Conservation (phyloP, 208 protist genomes). For the Leishmania aethiopica region DNA sequence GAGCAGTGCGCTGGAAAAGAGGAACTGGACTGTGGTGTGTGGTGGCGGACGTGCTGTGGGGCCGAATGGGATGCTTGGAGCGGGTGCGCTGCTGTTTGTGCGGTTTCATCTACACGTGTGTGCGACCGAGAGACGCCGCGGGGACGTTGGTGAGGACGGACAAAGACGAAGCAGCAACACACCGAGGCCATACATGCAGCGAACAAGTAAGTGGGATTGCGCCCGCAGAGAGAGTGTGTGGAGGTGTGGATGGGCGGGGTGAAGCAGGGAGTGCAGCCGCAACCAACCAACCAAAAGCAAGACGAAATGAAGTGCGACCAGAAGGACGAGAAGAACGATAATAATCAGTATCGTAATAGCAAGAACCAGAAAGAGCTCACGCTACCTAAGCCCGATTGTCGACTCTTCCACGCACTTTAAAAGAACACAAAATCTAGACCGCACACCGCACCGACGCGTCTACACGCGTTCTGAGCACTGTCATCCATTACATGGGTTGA, state of each 20-base stretch:
- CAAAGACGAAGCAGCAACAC: not conserved
- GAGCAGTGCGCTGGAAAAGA: conserved; percentile 6
- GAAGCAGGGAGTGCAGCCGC: not conserved
- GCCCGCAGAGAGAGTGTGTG: not conserved
- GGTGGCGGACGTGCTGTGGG: not conserved
- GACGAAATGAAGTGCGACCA: not conserved
- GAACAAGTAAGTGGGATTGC: not conserved
- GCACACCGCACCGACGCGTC: not conserved
- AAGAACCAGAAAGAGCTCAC: not conserved
- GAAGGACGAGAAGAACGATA: not conserved
- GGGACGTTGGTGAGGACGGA: not conserved
- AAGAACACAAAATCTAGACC: not conserved
- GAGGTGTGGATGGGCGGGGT: not conserved
- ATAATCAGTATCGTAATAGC: no score
- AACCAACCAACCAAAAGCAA: not conserved
- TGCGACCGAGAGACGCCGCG: not conserved
- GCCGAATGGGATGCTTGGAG: not conserved
- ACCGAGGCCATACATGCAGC: no score
- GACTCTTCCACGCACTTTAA: not conserved
- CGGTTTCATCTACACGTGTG: not conserved
- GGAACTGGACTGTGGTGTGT: not conserved
- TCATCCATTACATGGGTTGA: not conserved
- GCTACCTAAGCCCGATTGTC: not conserved
- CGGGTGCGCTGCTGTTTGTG: not conserved
- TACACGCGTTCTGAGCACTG: not conserved